Evolutionary conservation across 78 protist species (phyloP), one percentile per base, ranked within the genome.

Genomic region (Guillardia theta): DNA sequence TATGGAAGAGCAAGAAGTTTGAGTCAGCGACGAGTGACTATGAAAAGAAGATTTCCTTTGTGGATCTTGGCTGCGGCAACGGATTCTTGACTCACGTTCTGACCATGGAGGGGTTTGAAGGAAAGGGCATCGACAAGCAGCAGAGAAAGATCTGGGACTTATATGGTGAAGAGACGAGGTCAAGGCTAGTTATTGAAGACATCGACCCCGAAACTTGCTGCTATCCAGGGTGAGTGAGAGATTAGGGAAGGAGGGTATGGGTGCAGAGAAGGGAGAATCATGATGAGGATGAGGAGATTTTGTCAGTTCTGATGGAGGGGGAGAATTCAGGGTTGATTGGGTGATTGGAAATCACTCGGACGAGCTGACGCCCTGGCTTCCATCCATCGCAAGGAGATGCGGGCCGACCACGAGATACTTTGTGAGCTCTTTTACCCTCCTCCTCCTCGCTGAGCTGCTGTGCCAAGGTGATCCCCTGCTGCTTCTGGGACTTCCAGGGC

Each of bases 281-380:
- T n/a, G n/a, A n/a, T n/a, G n/a, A n/a, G n/a, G n/a, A n/a, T n/a
- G n/a, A n/a, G n/a, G n/a, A n/a, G n/a, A n/a, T n/a, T n/a, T n/a
- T n/a, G n/a, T n/a, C n/a, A n/a, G n/a, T n/a, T n/a, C n/a, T n/a
- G n/a, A n/a, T n/a, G n/a, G n/a, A n/a, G n/a, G n/a, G n/a, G n/a
- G n/a, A n/a, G n/a, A n/a, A n/a, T n/a, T 53, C 12, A 21, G 62
- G 8, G 90, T 92, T 19, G 97, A 95, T 27, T 96, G 97, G 97
- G 33, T 96, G 27, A 53, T 96, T 18, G 97, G 97, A 19, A 96
- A 64, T 30, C 43, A 44, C 76, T 4, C 96, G 27, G 97, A 97
- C 78, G 98, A 97, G 76, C 80, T 97, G 18, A 95, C 97, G 43
- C 98, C 98, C 4, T 97, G 98, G 98, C 39, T 97, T 22, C 96